These are phyloP conservation scores for Camelina laxa DNA, from an alignment of 345 rosid genomes.

Conservation along the genomic window DNA sequence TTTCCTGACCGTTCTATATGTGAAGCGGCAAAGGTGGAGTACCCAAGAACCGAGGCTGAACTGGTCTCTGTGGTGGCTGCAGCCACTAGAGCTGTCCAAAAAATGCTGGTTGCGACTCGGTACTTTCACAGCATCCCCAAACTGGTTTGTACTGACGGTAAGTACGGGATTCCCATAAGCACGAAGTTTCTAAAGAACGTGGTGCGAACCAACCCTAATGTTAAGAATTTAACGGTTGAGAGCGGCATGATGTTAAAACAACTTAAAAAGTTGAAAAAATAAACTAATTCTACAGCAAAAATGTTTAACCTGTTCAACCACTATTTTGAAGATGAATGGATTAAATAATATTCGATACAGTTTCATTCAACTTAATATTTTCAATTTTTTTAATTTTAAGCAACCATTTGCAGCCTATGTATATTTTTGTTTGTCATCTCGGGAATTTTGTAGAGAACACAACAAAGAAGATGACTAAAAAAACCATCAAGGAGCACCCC, in stretches of 20 bases:
- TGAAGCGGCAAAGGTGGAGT: conserved; percentile 58
- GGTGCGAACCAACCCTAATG: conserved; percentile 37
- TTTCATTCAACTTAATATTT: no score
- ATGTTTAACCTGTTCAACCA: no score
- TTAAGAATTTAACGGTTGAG: conserved; percentile 60
- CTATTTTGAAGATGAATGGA: no score
- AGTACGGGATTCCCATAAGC: conserved; percentile 70
- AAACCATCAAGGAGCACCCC: no score
- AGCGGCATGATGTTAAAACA: conserved; percentile 72
- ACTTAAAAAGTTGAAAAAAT: no score
- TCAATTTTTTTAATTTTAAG: no score
- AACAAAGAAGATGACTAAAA: no score
- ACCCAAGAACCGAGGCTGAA: conserved; percentile 63
- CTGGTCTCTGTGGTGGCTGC: conserved; percentile 55
- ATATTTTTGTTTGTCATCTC: no score
- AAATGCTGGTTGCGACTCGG: conserved; percentile 68
- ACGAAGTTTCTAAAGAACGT: conserved; percentile 57
- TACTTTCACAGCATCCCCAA: conserved; percentile 78
- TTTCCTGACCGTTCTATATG: conserved; percentile 75
- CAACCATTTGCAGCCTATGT: no score
- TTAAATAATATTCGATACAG: no score
- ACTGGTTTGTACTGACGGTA: conserved; percentile 68
- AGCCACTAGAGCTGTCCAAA: conserved; percentile 60
- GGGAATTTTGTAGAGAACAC: no score
- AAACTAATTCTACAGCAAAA: no score